Conservation (phyloP, 1,284 basidiomycete genomes). For the Cystobasidium sp. region DNA sequence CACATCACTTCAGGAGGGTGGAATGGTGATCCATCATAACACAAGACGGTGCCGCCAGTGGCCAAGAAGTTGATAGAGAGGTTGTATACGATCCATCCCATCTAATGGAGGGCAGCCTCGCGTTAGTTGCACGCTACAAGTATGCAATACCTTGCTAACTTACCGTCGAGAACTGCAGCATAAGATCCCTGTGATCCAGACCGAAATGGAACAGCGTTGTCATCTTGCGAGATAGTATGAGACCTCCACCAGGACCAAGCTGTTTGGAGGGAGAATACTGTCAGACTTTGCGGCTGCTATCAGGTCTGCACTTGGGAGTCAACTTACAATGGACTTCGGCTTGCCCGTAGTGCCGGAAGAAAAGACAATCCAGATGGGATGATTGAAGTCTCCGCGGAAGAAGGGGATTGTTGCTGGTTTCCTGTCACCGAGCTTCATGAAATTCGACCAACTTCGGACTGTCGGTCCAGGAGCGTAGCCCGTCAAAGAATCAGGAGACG, state of each 20-base stretch:
- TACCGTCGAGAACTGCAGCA: constrained; percentile 54
- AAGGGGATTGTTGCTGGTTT: constrained; percentile 50
- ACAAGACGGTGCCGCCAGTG: constrained; percentile 52
- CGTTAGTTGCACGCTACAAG: not conserved
- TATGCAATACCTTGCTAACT: constrained; percentile 7
- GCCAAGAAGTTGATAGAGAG: constrained; percentile 51
- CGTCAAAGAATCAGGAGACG: constrained; percentile 37
- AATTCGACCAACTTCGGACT: constrained; percentile 44
- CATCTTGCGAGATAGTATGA: constrained; percentile 47
- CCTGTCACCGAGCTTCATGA: constrained; percentile 45
- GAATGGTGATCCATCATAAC: constrained; percentile 56
- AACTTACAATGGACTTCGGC: constrained; percentile 55
- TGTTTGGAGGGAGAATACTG: constrained; percentile 40
- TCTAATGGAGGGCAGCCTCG: not conserved
- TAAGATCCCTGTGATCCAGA: constrained; percentile 51
- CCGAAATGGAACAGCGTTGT: constrained; percentile 48
- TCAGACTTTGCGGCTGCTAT: constrained; percentile 4
- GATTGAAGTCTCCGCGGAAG: constrained; percentile 47
- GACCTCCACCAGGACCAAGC: constrained; percentile 32
- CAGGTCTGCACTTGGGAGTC: constrained; percentile 51
- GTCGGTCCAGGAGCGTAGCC: constrained; percentile 42
- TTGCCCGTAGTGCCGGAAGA: constrained; percentile 57
- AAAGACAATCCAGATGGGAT: constrained; percentile 56
- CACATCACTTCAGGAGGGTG: constrained; percentile 53
- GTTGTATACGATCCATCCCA: constrained; percentile 56